Conservation (phyloP, 495 filamentous ascomycete genomes). For the Xylaria longipes region DNA sequence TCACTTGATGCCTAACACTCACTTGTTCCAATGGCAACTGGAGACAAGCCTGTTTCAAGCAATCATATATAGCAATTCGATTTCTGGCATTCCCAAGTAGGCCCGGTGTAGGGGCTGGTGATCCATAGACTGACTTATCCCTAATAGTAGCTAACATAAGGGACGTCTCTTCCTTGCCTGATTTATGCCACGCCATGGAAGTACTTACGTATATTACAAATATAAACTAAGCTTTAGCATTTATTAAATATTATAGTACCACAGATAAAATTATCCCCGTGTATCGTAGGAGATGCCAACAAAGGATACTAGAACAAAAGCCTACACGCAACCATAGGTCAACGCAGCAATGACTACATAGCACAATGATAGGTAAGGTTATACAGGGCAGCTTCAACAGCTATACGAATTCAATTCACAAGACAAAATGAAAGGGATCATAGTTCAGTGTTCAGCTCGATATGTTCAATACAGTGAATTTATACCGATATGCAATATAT, state of each 20-base stretch:
- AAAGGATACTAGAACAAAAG: not conserved
- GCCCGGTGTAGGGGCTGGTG: not conserved
- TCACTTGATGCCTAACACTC: not conserved
- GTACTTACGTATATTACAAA: not conserved
- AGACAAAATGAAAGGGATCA: not conserved
- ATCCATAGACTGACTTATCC: too few relatives aligned
- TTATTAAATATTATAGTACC: not conserved
- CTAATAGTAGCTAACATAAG: not conserved
- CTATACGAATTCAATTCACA: not conserved
- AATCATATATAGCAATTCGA: not conserved
- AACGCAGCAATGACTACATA: too few relatives aligned
- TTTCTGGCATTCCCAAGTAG: not conserved
- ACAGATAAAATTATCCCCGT: not conserved
- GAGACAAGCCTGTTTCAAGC: not conserved
- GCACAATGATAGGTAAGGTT: not conserved
- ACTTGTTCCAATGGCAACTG: not conserved
- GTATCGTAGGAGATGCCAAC: not conserved
- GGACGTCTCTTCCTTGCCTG: not conserved
- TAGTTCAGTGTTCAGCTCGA: not conserved
- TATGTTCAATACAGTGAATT: not conserved
- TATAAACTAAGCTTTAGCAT: not conserved
- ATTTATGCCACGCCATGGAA: not conserved
- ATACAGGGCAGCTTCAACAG: not conserved
- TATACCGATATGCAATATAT: constrained; percentile 20
- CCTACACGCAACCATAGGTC: not conserved